Evolutionary conservation across 495 filamentous ascomycete species (phyloP), one percentile per base, ranked within the genome.

Genomic region (Aspergillus panamensis): DNA sequence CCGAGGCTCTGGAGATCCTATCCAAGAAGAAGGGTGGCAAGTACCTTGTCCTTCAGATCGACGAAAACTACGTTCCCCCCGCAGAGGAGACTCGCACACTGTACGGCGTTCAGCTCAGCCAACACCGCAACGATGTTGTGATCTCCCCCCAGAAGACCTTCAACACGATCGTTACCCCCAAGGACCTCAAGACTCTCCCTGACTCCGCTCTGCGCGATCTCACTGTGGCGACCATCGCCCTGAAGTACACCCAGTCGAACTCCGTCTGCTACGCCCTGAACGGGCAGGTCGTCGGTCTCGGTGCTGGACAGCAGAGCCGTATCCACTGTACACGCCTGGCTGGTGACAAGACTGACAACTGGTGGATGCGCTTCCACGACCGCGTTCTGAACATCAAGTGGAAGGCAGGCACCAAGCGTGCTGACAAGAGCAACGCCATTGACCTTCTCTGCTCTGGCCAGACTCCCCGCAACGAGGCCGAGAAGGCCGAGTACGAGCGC

Each of bases 271-370:
- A 97, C 69, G 92, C 94, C 43, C 84, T 93, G 56, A 90, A 96
- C 62, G 94, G 94, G 14, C 95, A 97, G 73, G 80, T 96, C 71
- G 84, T 98, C 62, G 94, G 94, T 49, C 82, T 98, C 44, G 94
- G 95, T 60, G 94, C 94, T 51, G 94, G 94, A 51, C 94, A 98
- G 74, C 94, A 98, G 77, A 93, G 89, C 59, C 86, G 94, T 62
- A 98, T 98, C 64, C 95, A 97, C 81, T 97, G 95, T 81, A 98
- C 94, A 25, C 87, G 94, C 60, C 83, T 98, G 42, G 94, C 94
- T n/a, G 94, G 95, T 61, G 94, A 96, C 77, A 98, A 98, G 80
- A 90, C 92, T 48, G 94, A 98, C 74, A 96, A 93, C 80, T 98
- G 94, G 94, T 98, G 94, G 94, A 86, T 97, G 77, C 87, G 94